phyloP scores from a whole-genome alignment of 805 yeast genomes.

The Cyberlindnera nakhonratchasimensis region DNA sequence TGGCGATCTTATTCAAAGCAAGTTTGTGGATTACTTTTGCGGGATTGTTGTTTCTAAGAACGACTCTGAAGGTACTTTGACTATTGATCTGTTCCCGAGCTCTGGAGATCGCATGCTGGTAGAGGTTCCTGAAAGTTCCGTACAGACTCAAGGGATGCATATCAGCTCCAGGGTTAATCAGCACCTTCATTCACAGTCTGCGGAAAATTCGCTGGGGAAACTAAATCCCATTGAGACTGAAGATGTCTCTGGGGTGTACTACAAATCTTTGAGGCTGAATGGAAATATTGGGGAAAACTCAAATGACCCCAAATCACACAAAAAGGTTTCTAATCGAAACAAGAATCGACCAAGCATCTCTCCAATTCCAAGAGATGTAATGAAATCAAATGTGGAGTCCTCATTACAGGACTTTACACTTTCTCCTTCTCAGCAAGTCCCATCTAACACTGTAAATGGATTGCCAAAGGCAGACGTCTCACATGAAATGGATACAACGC shows the following conservation, averaged over 20 bases:
- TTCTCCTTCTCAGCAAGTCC: no score
- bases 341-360: not conserved
- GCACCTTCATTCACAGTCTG: no score
- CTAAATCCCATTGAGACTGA: no score
- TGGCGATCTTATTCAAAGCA: slow-evolving; percentile 20
- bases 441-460: not conserved
- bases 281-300: slow-evolving; percentile 17
- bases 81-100: slow-evolving; percentile 11
- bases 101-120: not conserved
- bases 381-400: no score
- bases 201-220: no score
- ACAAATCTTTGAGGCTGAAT: slow-evolving; percentile 5
- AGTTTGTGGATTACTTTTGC: slow-evolving; percentile 14
- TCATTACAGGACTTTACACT: not conserved
- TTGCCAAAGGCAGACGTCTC: not conserved
- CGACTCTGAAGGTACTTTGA: slow-evolving; percentile 11
- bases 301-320: slow-evolving; percentile 20
- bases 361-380: no score
- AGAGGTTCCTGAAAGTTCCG: slow-evolving; percentile 10
- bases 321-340: not conserved
- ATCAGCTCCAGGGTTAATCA: not conserved
- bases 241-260: no score
- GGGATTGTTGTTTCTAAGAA: slow-evolving; percentile 15
- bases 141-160: slow-evolving; percentile 7
- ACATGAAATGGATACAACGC: not conserved